A percentile compares a stretch with the other conserved stretches of the same genome.
phyloP scores from a whole-genome alignment of 2,329 filamentous ascomycete genomes.

The Xylaria sp. region DNA sequence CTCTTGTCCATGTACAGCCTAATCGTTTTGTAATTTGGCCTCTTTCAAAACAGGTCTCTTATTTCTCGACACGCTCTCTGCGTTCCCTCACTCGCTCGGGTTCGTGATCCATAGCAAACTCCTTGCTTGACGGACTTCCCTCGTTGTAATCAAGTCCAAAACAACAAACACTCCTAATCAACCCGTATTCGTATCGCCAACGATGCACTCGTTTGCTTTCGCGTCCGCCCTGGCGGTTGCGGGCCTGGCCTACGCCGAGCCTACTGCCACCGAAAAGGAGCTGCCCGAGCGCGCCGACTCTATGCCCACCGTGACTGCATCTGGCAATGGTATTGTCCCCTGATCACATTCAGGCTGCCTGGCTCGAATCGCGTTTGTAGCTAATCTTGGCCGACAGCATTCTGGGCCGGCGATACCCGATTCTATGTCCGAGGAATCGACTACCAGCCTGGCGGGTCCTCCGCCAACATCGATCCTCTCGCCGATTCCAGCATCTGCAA shows the following conservation, averaged over 20 bases:
- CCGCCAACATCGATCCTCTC: conserved; percentile 69
- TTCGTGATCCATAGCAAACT: conserved; percentile 11
- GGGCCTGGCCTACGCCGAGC: conserved; percentile 48
- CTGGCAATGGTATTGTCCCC: conserved; percentile 56
- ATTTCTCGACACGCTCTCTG: conserved; percentile 11
- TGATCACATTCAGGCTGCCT: not conserved
- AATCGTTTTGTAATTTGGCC: conserved; percentile 15
- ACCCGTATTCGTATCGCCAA: conserved; percentile 41
- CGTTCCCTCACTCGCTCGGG: conserved; percentile 25
- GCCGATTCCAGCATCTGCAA: conserved; percentile 70
- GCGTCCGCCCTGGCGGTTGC: conserved; percentile 53
- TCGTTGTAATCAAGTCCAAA: conserved; percentile 3
- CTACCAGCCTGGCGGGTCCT: conserved; percentile 65
- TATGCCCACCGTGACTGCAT: conserved; percentile 54
- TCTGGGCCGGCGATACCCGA: conserved; percentile 55
- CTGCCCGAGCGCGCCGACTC: conserved; percentile 54
- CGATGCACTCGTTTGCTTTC: conserved; percentile 54
- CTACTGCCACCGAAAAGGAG: conserved; percentile 53
- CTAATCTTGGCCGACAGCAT: conserved; percentile 46
- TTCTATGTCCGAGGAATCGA: conserved; percentile 65
- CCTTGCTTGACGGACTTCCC: conserved; percentile 13
- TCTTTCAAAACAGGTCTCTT: not conserved
- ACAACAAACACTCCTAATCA: conserved; percentile 16
- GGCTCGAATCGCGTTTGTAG: not conserved
- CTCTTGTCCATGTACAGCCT: conserved; percentile 17